Conservation (phyloP, 768 basidiomycete genomes). For the Lactarius akahatsu region DNA sequence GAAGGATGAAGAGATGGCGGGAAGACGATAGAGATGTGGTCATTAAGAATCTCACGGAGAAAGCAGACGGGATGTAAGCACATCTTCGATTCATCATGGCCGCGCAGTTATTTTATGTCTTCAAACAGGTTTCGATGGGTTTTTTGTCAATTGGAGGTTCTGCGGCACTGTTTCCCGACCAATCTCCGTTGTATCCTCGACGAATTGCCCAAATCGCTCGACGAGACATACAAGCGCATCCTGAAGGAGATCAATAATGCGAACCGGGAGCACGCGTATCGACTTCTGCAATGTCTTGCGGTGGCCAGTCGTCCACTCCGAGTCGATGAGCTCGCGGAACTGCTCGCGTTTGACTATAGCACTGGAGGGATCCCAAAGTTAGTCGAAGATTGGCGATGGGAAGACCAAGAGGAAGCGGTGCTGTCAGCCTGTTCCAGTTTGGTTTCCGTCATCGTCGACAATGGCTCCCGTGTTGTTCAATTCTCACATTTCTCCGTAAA, state of each 20-base stretch:
- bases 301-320: background rate
- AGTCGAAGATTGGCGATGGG: background rate
- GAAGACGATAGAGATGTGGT: too few species aligned
- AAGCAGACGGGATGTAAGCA: too few species aligned
- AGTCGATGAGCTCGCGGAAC: background rate
- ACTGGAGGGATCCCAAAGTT: background rate
- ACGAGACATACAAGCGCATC: slow-evolving; percentile 4
- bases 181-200: background rate
- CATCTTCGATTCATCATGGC: too few species aligned
- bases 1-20: too few species aligned
- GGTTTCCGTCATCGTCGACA: background rate
- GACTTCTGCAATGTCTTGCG: background rate
- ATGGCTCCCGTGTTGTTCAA: background rate
- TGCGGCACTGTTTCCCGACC: slow-evolving; percentile 2
- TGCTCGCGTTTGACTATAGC: background rate
- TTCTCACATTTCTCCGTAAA: background rate
- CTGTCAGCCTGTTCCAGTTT: background rate
- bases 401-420: background rate
- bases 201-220: background rate
- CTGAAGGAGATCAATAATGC: slow-evolving; percentile 2
- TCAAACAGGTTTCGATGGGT: slow-evolving; percentile 11
- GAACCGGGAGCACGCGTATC: background rate
- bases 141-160: slow-evolving; percentile 2
- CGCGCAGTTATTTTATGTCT: too few species aligned
- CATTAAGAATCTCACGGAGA: too few species aligned